These are phyloP conservation scores for Stemphylium lycopersici DNA, from an alignment of 2,329 filamentous ascomycete species.

Conservation along the genomic window DNA sequence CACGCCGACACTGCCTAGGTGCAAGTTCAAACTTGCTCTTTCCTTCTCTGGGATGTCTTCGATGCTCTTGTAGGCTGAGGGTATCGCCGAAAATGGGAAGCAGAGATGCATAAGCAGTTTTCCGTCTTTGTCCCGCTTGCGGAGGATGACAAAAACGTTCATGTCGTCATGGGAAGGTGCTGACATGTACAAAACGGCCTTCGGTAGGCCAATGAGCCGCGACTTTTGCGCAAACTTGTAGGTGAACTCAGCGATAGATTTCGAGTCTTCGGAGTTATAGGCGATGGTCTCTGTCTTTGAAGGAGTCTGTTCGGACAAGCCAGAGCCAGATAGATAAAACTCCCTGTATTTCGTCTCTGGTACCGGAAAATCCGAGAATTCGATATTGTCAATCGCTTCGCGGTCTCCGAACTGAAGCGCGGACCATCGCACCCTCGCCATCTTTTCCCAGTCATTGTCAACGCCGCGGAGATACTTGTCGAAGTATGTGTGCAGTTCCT, in stretches of 20 bases:
- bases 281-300: constrained; percentile 3
- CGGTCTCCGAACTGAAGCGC: constrained; percentile 37
- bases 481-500: constrained; percentile 48
- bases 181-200: constrained; percentile 56
- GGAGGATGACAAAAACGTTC: constrained; percentile 52
- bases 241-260: constrained; percentile 20
- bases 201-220: constrained; percentile 55
- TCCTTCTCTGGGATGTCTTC: constrained; percentile 64
- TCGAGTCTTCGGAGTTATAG: constrained; percentile 26
- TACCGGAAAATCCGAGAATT: constrained; percentile 21
- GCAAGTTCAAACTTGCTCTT: constrained; percentile 49
- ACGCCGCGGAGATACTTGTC: constrained; percentile 54
- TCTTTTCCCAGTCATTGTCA: constrained; percentile 57
- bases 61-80: constrained; percentile 43
- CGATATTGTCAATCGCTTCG: constrained; percentile 25
- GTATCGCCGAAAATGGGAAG: constrained; percentile 50
- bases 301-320: constrained; percentile 4
- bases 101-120: constrained; percentile 39
- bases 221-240: constrained; percentile 45
- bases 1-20: constrained; percentile 53
- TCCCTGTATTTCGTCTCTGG: constrained; percentile 22
- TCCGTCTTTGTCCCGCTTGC: constrained; percentile 54
- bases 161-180: constrained; percentile 53
- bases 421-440: constrained; percentile 53
- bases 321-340: constrained; percentile 15